phyloP scores from a whole-genome alignment of 2,329 filamentous ascomycete genomes.

The Aureobasidium sp. region DNA sequence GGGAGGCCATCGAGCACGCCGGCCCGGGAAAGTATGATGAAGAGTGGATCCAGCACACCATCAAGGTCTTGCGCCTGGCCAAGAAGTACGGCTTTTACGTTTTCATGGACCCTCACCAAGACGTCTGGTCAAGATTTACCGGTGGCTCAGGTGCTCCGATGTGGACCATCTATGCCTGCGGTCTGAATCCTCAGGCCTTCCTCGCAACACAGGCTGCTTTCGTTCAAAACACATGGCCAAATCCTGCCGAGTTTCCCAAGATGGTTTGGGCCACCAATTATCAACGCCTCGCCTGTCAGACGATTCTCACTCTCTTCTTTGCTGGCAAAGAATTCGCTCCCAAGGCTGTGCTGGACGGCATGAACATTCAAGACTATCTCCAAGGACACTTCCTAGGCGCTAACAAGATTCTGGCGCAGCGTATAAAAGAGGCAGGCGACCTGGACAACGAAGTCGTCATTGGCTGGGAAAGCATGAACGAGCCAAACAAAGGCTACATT shows the following conservation, averaged over 20 bases:
- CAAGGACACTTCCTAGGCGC: slow-evolving; percentile 79
- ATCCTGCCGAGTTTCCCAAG: slow-evolving; percentile 82
- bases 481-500: slow-evolving; percentile 83
- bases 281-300: slow-evolving; percentile 73
- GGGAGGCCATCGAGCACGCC: slow-evolving; percentile 94
- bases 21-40: slow-evolving; percentile 92
- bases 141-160: slow-evolving; percentile 93
- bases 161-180: slow-evolving; percentile 95
- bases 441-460: slow-evolving; percentile 81
- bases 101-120: slow-evolving; percentile 98
- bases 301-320: slow-evolving; percentile 93
- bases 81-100: slow-evolving; percentile 91
- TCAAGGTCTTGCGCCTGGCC: slow-evolving; percentile 72
- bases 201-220: slow-evolving; percentile 81
- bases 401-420: slow-evolving; percentile 69
- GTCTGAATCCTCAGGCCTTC: slow-evolving; percentile 80
- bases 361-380: slow-evolving; percentile 94
- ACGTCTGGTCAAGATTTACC: slow-evolving; percentile 94
- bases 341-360: slow-evolving; percentile 87
- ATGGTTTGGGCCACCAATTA: slow-evolving; percentile 99
- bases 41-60: slow-evolving; percentile 85
- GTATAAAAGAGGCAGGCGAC: slow-evolving; percentile 84
- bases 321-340: slow-evolving; percentile 86
- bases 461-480: slow-evolving; percentile 95
- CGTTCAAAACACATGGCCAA: slow-evolving; percentile 87